phyloP scores from a whole-genome alignment of 2,329 filamentous ascomycete species.

The Paramyrothecium roridum region DNA sequence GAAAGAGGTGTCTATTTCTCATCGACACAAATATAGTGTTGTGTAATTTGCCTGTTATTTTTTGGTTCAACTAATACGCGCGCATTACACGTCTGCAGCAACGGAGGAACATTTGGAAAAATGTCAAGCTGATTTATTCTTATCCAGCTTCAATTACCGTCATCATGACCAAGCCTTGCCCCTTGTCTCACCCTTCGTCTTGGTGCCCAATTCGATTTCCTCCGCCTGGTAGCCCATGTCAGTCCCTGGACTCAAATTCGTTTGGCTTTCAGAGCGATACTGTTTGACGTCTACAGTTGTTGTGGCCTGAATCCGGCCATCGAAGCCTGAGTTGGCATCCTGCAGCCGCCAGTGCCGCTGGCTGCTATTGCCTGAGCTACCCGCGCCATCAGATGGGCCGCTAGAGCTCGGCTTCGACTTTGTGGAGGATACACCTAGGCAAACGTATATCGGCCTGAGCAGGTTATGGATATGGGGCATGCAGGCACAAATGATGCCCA shows the following conservation, averaged over 20 bases:
- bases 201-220: neutral
- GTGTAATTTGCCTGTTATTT: too few species aligned
- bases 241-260: neutral
- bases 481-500: slow-evolving; percentile 24
- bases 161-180: neutral
- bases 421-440: neutral
- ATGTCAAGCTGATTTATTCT: too few species aligned
- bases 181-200: neutral
- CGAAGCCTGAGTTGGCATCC: neutral
- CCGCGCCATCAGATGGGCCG: neutral
- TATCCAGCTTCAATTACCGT: neutral
- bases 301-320: neutral
- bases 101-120: too few species aligned
- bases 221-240: neutral
- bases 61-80: too few species aligned
- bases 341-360: neutral
- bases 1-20: neutral
- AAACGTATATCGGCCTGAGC: neutral
- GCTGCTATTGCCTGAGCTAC: neutral
- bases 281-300: neutral
- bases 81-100: too few species aligned
- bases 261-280: neutral
- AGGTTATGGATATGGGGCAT: slow-evolving; percentile 11
- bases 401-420: neutral
- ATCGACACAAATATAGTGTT: too few species aligned